Conservation (phyloP, 2,329 filamentous ascomycete species). For the Blumeriella jaapii region DNA sequence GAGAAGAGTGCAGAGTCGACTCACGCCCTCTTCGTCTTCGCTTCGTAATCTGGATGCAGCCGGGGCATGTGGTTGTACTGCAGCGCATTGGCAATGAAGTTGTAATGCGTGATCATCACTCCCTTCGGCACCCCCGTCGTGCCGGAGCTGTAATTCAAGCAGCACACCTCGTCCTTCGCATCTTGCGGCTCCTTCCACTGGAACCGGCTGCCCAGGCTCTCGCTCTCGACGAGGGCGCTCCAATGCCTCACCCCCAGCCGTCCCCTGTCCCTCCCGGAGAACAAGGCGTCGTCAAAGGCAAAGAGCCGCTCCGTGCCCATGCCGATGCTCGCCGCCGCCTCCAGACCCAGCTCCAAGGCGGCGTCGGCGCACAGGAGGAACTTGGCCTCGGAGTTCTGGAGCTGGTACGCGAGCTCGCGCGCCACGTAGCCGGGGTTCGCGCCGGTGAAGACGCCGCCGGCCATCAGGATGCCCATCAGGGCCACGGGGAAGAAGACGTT, state of each 20-base stretch:
- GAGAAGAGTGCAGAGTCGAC: constrained; percentile 78
- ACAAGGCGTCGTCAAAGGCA: constrained; percentile 48
- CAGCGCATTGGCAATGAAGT: constrained; percentile 16
- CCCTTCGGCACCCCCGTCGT: constrained; percentile 81
- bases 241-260: constrained; percentile 44
- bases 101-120: constrained; percentile 43
- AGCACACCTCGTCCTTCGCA: constrained; percentile 34
- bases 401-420: constrained; percentile 63
- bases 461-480: constrained; percentile 64
- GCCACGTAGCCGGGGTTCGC: constrained; percentile 60
- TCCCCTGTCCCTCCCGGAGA: constrained; percentile 30
- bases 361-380: constrained; percentile 54
- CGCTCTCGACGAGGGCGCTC: constrained; percentile 45
- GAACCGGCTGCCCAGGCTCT: constrained; percentile 43
- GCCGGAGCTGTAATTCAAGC: constrained; percentile 72
- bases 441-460: constrained; percentile 66
- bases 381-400: constrained; percentile 56
- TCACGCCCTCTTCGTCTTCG: constrained; percentile 59
- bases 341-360: constrained; percentile 50
- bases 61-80: constrained; percentile 43
- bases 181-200: constrained; percentile 41
- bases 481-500: constrained; percentile 60
- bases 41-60: constrained; percentile 41
- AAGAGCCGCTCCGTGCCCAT: constrained; percentile 47
- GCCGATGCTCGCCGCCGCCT: constrained; percentile 49